A percentile compares a stretch with the other conserved stretches of the same genome.
Conservation (phyloP, 2,329 filamentous ascomycete species). For the Nannizzia gypsea region DNA sequence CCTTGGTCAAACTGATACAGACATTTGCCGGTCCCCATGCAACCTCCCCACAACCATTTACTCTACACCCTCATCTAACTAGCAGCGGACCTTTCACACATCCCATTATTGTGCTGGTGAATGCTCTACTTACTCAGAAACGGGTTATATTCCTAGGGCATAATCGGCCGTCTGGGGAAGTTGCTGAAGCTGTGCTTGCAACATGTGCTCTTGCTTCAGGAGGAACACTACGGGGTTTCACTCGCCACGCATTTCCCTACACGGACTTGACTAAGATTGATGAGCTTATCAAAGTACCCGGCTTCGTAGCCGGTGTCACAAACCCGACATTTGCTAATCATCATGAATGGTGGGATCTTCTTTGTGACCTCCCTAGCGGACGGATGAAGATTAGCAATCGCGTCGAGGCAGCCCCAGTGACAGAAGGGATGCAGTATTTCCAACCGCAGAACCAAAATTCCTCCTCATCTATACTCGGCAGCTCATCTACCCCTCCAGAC, state of each 20-base stretch:
- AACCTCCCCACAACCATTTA: slow-evolving; percentile 73
- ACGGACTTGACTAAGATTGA: slow-evolving; percentile 97
- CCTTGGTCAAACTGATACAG: slow-evolving; percentile 90
- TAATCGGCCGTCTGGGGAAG: slow-evolving; percentile 87
- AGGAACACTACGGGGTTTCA: slow-evolving; percentile 85
- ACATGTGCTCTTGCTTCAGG: slow-evolving; percentile 89
- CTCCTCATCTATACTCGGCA: slow-evolving; percentile 11
- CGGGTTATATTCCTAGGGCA: slow-evolving; percentile 91
- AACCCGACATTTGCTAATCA: slow-evolving; percentile 94
- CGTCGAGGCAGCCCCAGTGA: slow-evolving; percentile 68
- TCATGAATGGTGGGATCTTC: slow-evolving; percentile 94
- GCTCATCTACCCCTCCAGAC: slow-evolving; percentile 39
- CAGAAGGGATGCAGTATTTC: slow-evolving; percentile 78
- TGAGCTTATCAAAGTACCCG: slow-evolving; percentile 86
- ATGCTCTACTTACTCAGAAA: slow-evolving; percentile 91
- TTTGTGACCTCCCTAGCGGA: slow-evolving; percentile 85
- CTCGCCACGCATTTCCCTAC: slow-evolving; percentile 91
- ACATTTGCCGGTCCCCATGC: slow-evolving; percentile 76
- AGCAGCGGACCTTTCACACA: slow-evolving; percentile 84
- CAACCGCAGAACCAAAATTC: slow-evolving; percentile 52
- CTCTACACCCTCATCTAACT: slow-evolving; percentile 80
- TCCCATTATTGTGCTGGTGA: slow-evolving; percentile 86
- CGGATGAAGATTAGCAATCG: slow-evolving; percentile 87
- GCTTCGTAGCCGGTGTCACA: slow-evolving; percentile 94
- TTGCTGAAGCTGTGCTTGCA: slow-evolving; percentile 95